These are phyloP conservation scores for Diplosphaera chodatii DNA, from an alignment of 139 green algal species.

Conservation along the genomic window DNA sequence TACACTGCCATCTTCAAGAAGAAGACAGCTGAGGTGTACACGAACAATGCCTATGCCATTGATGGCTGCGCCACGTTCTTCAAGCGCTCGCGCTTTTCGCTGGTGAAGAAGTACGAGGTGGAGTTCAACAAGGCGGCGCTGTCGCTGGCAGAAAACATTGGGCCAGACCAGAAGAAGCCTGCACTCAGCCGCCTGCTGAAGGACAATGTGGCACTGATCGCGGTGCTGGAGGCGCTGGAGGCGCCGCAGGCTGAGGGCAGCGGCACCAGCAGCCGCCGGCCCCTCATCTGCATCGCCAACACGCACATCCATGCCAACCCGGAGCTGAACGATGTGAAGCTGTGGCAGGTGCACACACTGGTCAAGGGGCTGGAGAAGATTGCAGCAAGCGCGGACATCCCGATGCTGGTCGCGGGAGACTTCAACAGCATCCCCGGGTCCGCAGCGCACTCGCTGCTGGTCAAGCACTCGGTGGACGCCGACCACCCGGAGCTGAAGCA, in stretches of 20 bases:
- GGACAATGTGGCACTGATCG: slow-evolving; percentile 96
- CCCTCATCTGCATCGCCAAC: slow-evolving; percentile 97
- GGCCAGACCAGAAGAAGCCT: slow-evolving; percentile 85
- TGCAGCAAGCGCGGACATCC: slow-evolving; percentile 85
- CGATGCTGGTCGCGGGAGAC: slow-evolving; percentile 94
- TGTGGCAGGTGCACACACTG: slow-evolving; percentile 99
- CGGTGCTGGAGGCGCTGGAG: slow-evolving; percentile 90
- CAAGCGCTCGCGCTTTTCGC: slow-evolving; percentile 72
- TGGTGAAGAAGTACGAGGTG: slow-evolving; percentile 99
- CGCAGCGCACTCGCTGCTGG: slow-evolving; percentile 85
- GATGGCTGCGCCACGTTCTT: slow-evolving; percentile 99
- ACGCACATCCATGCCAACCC: slow-evolving; percentile 99
- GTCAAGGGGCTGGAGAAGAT: slow-evolving; percentile 99
- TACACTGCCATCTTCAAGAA: slow-evolving; percentile 98
- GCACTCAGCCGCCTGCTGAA: slow-evolving; percentile 93
- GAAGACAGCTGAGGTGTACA: slow-evolving; percentile 89
- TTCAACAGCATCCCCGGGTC: slow-evolving; percentile 92
- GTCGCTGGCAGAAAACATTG: slow-evolving; percentile 76
- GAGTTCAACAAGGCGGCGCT: slow-evolving; percentile 99
- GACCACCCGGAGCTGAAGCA: slow-evolving; percentile 67
- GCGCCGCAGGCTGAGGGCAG: slow-evolving; percentile 30
- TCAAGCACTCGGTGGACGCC: slow-evolving; percentile 65
- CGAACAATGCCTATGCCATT: slow-evolving; percentile 72
- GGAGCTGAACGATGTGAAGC: slow-evolving; percentile 96
- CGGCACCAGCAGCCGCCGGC: slow-evolving; percentile 33